Evolutionary conservation across 306 rosid genomes (phyloP).

Genomic region (Dicorynia guianensis): DNA sequence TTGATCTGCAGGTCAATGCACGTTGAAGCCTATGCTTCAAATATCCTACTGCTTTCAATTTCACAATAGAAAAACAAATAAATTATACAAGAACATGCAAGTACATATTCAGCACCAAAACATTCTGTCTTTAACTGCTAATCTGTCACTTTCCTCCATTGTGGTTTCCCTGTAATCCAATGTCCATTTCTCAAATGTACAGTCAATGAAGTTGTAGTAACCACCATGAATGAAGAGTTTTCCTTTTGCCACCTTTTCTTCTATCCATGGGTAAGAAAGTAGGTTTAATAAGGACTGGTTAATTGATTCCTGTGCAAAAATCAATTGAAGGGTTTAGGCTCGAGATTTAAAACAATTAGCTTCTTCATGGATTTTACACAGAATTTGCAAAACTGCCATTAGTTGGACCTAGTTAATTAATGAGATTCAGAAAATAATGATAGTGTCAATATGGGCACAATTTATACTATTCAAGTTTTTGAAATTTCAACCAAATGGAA

Average conservation of each 20-base stretch:
- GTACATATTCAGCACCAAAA: constrained; percentile 70
- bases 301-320: constrained; percentile 74
- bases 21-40: constrained; percentile 33
- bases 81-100: constrained; percentile 17
- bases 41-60: constrained; percentile 5
- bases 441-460: constrained; percentile 8
- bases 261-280: constrained; percentile 92
- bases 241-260: constrained; percentile 78
- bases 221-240: constrained; percentile 83
- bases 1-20: background rate
- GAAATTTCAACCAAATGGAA: constrained; percentile 31
- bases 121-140: constrained; percentile 63
- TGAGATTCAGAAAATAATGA: background rate
- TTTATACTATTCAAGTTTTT: background rate
- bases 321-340: constrained; percentile 2
- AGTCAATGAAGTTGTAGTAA: constrained; percentile 84
- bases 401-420: constrained; percentile 8
- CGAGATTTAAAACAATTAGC: background rate
- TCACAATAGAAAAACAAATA: constrained; percentile 1
- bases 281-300: constrained; percentile 78
- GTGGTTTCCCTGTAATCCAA: constrained; percentile 71
- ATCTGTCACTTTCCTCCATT: constrained; percentile 49
- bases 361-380: background rate
- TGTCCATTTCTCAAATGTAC: constrained; percentile 99
- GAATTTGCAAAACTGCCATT: constrained; percentile 8